Base-by-base conservation (phyloP, 306 rosid genomes). In the Pterocarpus santalinus region DNA sequence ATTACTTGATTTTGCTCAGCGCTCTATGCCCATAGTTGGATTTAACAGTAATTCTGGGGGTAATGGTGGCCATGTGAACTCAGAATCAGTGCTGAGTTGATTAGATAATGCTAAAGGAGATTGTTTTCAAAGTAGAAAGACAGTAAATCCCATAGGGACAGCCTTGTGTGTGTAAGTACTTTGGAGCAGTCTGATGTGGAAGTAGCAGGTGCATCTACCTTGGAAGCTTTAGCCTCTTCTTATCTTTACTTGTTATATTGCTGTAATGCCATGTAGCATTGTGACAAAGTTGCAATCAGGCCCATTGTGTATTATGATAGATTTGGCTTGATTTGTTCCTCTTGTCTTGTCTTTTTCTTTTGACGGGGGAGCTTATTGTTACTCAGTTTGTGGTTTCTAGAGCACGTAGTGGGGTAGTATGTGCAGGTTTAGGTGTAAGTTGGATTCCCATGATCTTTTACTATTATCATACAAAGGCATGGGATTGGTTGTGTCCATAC, bases 1-100 rank as follows among this genome's bases (percentile, higher is more conserved):
- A 60, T 80, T 96, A 73, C 68, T 91, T 69, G 94, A 94, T 78
- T 96, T 96, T 64, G 91, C 98, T 8, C 97, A 85, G 83, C 96
- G 99, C 75, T 90, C 99, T 9, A 82, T 94, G 88, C 83, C 98
- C 41, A 62, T 90, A 16, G 91, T 77, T 82, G 97, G 88, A 82
- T 80, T 87, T 61, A 90, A 85, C 79, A 73, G 76, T 68, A 88
- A 52, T 39, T 66, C 85, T 52, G 91, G 93, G 62, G 97, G 85
- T 68, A 85, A 76, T 52, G 84, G 85, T 30, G 80, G 86, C 73
- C 88, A 78, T 70, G 85, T 83, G 75, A 90, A 85, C 84, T 91
- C 91, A 1, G 93, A 92, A 78, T 92, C 90, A 8, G 89, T 90
- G 82, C 81, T 76, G 65, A 87, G 91, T 72, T 87, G 76, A 83